A percentile compares a stretch with the other conserved stretches of the same genome.
Evolutionary conservation across 1,284 basidiomycete genomes (phyloP).

Genomic region (Peniophora sp.): DNA sequence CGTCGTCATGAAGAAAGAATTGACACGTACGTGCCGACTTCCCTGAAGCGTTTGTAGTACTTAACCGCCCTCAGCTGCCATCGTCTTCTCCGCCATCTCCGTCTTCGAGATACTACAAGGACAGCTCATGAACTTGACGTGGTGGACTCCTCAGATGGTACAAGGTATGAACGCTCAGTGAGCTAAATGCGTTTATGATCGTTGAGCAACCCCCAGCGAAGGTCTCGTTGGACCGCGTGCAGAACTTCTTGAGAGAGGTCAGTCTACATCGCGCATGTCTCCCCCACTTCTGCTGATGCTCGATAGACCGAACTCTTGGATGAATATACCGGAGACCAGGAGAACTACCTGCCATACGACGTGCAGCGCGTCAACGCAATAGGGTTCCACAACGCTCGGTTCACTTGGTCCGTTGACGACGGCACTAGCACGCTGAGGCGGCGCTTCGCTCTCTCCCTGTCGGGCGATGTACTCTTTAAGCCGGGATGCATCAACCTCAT

Average conservation of each 20-base stretch:
- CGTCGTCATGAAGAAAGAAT: slow-evolving; percentile 21
- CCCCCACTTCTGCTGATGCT: slow-evolving; percentile 4
- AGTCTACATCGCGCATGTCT: slow-evolving; percentile 7
- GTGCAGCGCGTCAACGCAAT: slow-evolving; percentile 12
- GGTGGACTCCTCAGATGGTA: slow-evolving; percentile 22
- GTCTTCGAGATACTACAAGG: slow-evolving; percentile 30
- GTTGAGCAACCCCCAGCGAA: slow-evolving; percentile 25
- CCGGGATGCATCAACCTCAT: slow-evolving; percentile 54
- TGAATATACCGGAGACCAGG: slow-evolving; percentile 22
- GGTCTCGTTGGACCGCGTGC: slow-evolving; percentile 39
- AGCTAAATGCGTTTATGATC: slow-evolving; percentile 9
- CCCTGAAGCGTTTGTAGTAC: not conserved
- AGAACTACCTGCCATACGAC: slow-evolving; percentile 4
- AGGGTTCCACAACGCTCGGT: slow-evolving; percentile 33
- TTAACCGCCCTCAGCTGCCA: slow-evolving; percentile 21
- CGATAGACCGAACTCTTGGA: slow-evolving; percentile 42
- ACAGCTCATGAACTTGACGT: slow-evolving; percentile 23
- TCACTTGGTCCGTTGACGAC: slow-evolving; percentile 27
- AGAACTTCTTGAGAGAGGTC: slow-evolving; percentile 37
- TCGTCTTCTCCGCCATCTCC: slow-evolving; percentile 30
- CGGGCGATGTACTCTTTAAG: slow-evolving; percentile 49
- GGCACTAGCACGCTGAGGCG: slow-evolving; percentile 21
- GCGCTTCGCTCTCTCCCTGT: slow-evolving; percentile 42
- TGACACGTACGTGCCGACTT: slow-evolving; percentile 23
- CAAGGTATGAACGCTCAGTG: slow-evolving; percentile 19